Evolutionary conservation across 495 filamentous ascomycete genomes (phyloP).

Genomic region (Podospora pseudocomata): DNA sequence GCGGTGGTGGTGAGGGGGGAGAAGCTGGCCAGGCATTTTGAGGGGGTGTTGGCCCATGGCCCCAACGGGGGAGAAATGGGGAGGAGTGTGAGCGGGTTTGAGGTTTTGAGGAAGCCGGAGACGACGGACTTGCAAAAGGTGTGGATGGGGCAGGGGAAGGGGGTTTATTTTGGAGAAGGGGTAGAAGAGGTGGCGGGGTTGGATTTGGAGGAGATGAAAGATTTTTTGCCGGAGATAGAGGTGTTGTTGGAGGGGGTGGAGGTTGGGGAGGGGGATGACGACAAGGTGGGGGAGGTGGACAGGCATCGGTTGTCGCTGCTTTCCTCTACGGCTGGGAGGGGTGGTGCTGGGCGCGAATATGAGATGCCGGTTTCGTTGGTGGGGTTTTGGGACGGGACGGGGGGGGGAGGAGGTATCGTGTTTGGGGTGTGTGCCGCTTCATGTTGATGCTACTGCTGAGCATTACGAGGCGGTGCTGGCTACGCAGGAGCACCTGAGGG

Average conservation of each 20-base stretch:
- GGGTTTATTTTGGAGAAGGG: slow-evolving; percentile 10
- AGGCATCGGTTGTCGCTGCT: background rate
- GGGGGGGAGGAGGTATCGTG: slow-evolving; percentile 15
- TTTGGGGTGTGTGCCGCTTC: slow-evolving; percentile 26
- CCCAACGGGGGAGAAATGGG: slow-evolving; percentile 8
- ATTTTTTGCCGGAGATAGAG: slow-evolving; percentile 15
- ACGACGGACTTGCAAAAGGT: slow-evolving; percentile 23
- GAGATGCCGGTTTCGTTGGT: background rate
- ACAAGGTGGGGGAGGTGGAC: background rate
- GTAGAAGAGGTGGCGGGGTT: slow-evolving; percentile 13
- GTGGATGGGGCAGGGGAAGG: slow-evolving; percentile 21
- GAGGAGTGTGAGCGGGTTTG: slow-evolving; percentile 24
- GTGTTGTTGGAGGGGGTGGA: slow-evolving; percentile 7
- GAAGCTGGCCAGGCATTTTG: slow-evolving; percentile 29
- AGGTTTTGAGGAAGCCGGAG: slow-evolving; percentile 24
- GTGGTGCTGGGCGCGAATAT: background rate
- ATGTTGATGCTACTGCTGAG: slow-evolving; percentile 5
- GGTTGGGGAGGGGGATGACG: background rate
- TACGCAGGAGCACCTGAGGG: slow-evolving; percentile 23
- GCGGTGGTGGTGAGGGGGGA: slow-evolving; percentile 24
- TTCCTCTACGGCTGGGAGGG: background rate
- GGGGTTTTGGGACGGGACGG: slow-evolving; percentile 25
- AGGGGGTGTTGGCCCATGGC: slow-evolving; percentile 25
- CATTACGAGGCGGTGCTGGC: slow-evolving; percentile 22
- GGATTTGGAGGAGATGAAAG: slow-evolving; percentile 15